A percentile compares a stretch with the other conserved stretches of the same genome.
phyloP scores from a whole-genome alignment of 1,284 basidiomycete genomes.

The Ustilago bromivora region DNA sequence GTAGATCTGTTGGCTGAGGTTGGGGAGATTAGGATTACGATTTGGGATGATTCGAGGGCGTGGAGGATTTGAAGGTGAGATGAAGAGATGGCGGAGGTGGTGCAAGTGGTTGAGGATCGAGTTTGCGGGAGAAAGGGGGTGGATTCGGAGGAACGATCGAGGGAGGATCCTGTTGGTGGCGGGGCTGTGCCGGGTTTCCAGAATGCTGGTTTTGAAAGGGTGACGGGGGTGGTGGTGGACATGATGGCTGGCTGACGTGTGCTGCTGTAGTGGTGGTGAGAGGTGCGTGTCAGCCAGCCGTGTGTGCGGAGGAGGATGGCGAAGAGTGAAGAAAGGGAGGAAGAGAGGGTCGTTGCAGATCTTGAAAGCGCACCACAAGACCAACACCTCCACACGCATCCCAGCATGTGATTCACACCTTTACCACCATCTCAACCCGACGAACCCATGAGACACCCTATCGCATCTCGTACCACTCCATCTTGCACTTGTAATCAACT shows the following conservation, averaged over 20 bases:
- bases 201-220: conserved; percentile 33
- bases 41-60: conserved; percentile 83
- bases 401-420: not conserved
- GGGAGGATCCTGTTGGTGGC: conserved; percentile 31
- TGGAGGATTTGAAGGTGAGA: conserved; percentile 85
- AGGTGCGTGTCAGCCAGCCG: conserved; percentile 5
- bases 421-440: not conserved
- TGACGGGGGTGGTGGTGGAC: not conserved
- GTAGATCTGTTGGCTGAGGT: conserved; percentile 66
- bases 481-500: too few relatives aligned
- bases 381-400: conserved; percentile 45
- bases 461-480: too few relatives aligned
- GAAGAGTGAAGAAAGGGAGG: not conserved
- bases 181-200: conserved; percentile 66
- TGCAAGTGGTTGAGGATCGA: not conserved
- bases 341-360: conserved; percentile 9
- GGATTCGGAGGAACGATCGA: conserved; percentile 25
- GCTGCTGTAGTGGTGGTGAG: not conserved
- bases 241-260: conserved; percentile 4
- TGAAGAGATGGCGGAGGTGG: conserved; percentile 82
- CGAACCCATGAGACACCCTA: too few relatives aligned
- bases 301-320: not conserved
- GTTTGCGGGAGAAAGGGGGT: not conserved
- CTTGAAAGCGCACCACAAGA: conserved; percentile 17
- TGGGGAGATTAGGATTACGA: conserved; percentile 77